These are phyloP conservation scores for Wallacemonas collosoma DNA, from an alignment of 208 protist genomes.

Conservation along the genomic window DNA sequence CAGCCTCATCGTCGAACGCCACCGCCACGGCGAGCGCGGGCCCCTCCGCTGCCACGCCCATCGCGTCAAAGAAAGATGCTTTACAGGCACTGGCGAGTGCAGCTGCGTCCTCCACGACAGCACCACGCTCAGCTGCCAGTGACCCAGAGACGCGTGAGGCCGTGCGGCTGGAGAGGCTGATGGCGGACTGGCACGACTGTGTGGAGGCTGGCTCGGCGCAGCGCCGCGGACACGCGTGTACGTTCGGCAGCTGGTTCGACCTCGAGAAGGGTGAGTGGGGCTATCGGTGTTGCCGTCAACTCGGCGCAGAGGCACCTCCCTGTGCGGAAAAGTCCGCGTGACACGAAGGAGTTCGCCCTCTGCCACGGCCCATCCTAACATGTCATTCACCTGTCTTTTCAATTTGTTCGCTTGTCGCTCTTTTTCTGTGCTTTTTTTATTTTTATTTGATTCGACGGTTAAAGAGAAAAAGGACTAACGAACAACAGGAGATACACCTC, in stretches of 20 bases:
- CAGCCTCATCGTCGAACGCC: constrained; percentile 19
- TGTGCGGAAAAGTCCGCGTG: constrained; percentile 20
- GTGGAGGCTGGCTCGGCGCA: constrained; percentile 21
- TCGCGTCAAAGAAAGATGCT: not conserved
- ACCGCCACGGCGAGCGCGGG: constrained; percentile 6
- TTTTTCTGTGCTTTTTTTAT: too few relatives aligned
- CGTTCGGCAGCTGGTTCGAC: constrained; percentile 84
- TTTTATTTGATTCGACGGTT: too few relatives aligned
- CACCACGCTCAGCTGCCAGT: not conserved
- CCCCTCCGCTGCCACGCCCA: not conserved
- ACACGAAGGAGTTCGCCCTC: not conserved
- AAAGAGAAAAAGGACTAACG: too few relatives aligned
- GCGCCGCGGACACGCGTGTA: constrained; percentile 53
- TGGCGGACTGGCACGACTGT: constrained; percentile 8
- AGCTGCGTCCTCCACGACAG: not conserved
- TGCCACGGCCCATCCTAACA: too few relatives aligned
- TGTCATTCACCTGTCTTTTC: too few relatives aligned
- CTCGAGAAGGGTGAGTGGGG: constrained; percentile 59
- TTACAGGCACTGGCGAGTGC: not conserved
- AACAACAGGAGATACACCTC: too few relatives aligned
- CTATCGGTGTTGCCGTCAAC: constrained; percentile 72
- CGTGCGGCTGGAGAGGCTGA: constrained; percentile 10
- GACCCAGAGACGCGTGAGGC: not conserved
- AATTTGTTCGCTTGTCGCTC: too few relatives aligned
- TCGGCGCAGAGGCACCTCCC: constrained; percentile 47